Conservation (phyloP, 305 asterid genomes). For the Solanum hybrid region DNA sequence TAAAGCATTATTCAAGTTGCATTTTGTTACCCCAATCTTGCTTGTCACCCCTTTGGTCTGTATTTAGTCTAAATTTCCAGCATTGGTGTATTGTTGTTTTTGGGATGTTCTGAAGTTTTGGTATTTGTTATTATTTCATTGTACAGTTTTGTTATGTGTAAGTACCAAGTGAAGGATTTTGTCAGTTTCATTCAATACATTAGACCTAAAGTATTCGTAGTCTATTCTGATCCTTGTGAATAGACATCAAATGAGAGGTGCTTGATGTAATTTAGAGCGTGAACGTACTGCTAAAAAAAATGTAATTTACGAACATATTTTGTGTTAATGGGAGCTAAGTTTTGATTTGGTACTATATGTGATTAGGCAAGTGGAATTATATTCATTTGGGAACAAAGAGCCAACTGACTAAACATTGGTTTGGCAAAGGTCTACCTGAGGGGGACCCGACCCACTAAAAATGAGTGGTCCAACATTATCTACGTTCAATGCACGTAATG, state of each 20-base stretch:
- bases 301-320: background rate
- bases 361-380: background rate
- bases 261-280: background rate
- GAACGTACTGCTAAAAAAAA: background rate
- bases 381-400: background rate
- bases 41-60: background rate
- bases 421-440: background rate
- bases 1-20: no score
- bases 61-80: background rate
- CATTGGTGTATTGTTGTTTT: background rate
- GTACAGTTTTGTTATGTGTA: background rate
- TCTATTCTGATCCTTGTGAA: background rate
- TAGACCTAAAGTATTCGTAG: background rate
- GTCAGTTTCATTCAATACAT: background rate
- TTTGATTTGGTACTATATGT: background rate
- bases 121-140: background rate
- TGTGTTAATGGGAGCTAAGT: background rate
- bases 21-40: no score
- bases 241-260: background rate
- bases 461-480: background rate
- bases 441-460: background rate
- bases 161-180: background rate
- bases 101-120: background rate
- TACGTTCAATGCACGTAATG: background rate
- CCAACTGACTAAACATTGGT: background rate